Evolutionary conservation across 2,329 filamentous ascomycete genomes (phyloP), one percentile per base, ranked within the genome.

Genomic region (Dactylellina haptotyla): DNA sequence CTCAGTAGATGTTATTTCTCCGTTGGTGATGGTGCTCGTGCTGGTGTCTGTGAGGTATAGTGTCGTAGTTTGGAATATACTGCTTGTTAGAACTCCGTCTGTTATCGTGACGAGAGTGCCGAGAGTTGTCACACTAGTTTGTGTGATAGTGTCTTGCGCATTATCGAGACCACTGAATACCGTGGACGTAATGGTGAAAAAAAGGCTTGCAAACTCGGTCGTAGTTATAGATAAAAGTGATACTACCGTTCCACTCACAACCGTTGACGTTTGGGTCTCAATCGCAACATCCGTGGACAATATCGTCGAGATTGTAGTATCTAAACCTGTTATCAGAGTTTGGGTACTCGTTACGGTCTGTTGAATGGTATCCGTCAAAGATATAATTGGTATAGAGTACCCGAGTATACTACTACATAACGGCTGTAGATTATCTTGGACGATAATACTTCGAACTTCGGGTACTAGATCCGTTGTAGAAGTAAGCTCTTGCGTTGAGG

Each of bases 171-270:
- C 51, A 23, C 30, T 39, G 16, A 56, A 39, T 4, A 16, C 10
- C 4, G 51, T 56, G 2, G 51, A 56, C 10, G 51, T 56, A 9
- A 23, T 30, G 2, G 51, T 56, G 32, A 56, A 56, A 16, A 56
- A 56, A n/a, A 20, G 30, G 25, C 51, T 56, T 28, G 37, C 51
- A 3, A 56, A 4, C 3, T 37, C n/a, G 16, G 51, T 56, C 23
- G 10, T 25, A 5, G 51, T 56, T 25, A 2, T 39, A 4, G 51
- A 56, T 10, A 56, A 56, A 14, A 56, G 3, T 4, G 51, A 56
- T 5, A 39, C 18, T 4, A 39, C 30, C 3, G 51, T 56, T 5
- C 51, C 51, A 39, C 32, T 56, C 10, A 37, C 3, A 4, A 56
- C 10, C 12, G 51, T 56, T 28, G 51, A 37, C 9, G 23, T 37